Evolutionary conservation across 2,329 filamentous ascomycete genomes (phyloP), one percentile per base, ranked within the genome.

Genomic region (Nothophoma quercina): DNA sequence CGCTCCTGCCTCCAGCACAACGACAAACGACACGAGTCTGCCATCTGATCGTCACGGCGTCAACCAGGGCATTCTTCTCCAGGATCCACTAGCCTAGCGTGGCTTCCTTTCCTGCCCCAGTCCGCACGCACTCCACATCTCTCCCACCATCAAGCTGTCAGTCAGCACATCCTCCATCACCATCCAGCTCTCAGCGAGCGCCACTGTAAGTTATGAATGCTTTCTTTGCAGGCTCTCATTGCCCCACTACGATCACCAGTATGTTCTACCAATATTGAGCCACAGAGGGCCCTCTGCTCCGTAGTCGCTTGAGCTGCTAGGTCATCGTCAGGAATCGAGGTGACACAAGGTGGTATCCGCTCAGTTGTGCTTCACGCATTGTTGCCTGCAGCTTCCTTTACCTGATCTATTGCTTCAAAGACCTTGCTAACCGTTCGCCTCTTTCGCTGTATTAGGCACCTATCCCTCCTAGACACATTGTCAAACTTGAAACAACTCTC

Each of bases 1-100:
- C 46, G 63, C 54, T 59, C 57, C 57, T 60, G 53, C 59, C 55
- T 39, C 40, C 25, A 40, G 58, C 36, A 46, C 53, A 45, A 43
- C 62, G 44, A 58, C 50, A 28, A 57, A 21, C 57, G 55, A 60
- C 21, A 38, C 50, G 32, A 42, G 22, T 48, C 35, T 51, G 43
- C 55, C 62, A 64, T 45, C 49, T 57, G 58, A 55, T 43, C 46
- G 40, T 54, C 58, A 55, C 51, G 51, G 39, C 45, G 35, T 52
- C 55, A 56, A 28, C 32, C 40, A 51, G 54, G 26, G 39, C 28
- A 28, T 32, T 30, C 7, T 22, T 44, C 55, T 44, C 30, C 43
- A 21, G 48, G 45, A 43, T 10, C 48, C 39, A 33, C 42, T 57
- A 36, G 6, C 32, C 6, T 35, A n/a, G 30, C 36, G 49, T 23